Conservation (phyloP, 1,284 basidiomycete species). For the Trametes polyzona region DNA sequence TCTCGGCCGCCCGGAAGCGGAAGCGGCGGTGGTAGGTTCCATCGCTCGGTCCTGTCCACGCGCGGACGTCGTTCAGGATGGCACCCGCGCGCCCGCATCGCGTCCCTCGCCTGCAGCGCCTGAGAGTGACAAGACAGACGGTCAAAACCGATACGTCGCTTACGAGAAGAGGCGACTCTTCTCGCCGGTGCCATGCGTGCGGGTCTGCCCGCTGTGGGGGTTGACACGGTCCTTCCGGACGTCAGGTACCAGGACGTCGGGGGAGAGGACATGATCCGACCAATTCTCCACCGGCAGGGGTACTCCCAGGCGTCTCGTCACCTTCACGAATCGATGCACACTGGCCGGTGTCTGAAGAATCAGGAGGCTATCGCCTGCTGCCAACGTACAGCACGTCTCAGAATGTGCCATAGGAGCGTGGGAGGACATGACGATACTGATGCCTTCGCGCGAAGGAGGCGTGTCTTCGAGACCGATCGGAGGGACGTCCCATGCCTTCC, state of each 20-base stretch:
- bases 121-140: slow-evolving; percentile 15
- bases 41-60: slow-evolving; percentile 9
- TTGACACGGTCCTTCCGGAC: slow-evolving; percentile 7
- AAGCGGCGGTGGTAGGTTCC: slow-evolving; percentile 2
- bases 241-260: slow-evolving; percentile 17
- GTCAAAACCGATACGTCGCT: slow-evolving; percentile 6
- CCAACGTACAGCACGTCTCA: slow-evolving; percentile 2
- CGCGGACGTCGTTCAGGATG: neutral
- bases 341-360: slow-evolving; percentile 9
- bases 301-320: slow-evolving; percentile 4
- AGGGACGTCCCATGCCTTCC: neutral
- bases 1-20: slow-evolving; percentile 1
- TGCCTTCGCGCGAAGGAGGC: neutral
- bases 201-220: neutral
- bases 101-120: slow-evolving; percentile 15
- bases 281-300: slow-evolving; percentile 14
- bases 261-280: slow-evolving; percentile 16
- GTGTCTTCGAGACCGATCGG: slow-evolving; percentile 2
- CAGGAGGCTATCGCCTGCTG: slow-evolving; percentile 1
- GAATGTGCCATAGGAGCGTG: slow-evolving; percentile 7
- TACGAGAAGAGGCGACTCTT: neutral
- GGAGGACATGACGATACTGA: slow-evolving; percentile 9
- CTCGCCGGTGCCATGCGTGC: slow-evolving; percentile 14
- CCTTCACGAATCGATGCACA: slow-evolving; percentile 1
- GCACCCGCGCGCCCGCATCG: neutral